phyloP scores from a whole-genome alignment of 2,329 filamentous ascomycete species.

The Talaromyces sp. region DNA sequence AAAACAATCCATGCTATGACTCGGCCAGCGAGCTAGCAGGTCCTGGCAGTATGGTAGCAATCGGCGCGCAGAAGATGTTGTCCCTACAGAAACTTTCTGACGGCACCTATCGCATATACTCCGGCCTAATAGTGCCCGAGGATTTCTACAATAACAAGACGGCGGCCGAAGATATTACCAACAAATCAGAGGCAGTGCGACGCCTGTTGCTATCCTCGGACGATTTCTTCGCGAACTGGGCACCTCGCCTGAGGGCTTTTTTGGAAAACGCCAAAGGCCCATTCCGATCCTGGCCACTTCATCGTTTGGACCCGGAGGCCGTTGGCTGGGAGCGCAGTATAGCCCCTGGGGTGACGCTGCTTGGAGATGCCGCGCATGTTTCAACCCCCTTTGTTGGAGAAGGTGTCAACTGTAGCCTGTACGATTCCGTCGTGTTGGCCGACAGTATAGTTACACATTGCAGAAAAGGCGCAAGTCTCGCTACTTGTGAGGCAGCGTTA shows the following conservation, averaged over 20 bases:
- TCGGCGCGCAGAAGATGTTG: constrained; percentile 15
- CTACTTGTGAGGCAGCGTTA: constrained; percentile 3
- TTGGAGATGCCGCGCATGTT: constrained; percentile 26
- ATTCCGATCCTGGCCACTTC: constrained; percentile 21
- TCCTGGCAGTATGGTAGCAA: constrained; percentile 12
- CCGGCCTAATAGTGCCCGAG: constrained; percentile 8
- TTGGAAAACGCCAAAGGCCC: constrained; percentile 15
- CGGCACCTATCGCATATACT: constrained; percentile 13
- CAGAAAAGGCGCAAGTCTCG: background rate
- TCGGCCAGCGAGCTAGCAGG: constrained; percentile 20
- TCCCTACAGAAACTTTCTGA: constrained; percentile 18
- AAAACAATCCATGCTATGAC: constrained; percentile 22
- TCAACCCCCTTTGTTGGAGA: constrained; percentile 17
- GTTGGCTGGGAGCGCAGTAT: constrained; percentile 17
- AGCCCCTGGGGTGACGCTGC: constrained; percentile 20
- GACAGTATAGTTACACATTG: constrained; percentile 1
- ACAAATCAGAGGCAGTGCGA: background rate
- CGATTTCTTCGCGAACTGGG: background rate
- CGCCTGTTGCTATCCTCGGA: background rate
- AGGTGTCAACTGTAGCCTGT: constrained; percentile 27
- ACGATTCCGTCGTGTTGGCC: constrained; percentile 20
- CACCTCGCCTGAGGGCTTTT: constrained; percentile 1
- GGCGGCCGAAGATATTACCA: background rate
- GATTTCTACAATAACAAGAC: background rate
- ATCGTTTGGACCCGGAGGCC: constrained; percentile 15